A percentile compares a stretch with the other conserved stretches of the same genome.
Evolutionary conservation across 371 early-diverging fungal genomes (phyloP).

Genomic region (Coemansia sp.): DNA sequence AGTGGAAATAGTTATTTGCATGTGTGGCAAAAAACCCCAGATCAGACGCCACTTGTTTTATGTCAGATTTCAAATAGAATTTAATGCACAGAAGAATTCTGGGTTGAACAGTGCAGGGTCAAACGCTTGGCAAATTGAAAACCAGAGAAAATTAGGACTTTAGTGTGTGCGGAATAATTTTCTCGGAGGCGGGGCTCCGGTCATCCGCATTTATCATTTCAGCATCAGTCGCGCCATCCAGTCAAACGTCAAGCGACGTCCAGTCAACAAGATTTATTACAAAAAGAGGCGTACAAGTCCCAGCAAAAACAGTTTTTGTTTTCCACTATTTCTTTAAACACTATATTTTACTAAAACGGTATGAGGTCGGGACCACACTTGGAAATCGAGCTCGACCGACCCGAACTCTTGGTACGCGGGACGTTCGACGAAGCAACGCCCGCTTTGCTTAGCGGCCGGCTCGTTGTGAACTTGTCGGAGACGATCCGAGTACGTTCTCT

Average conservation of each 20-base stretch:
- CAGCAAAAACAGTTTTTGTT: background rate
- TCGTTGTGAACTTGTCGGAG: conserved; percentile 35
- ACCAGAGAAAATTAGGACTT: background rate
- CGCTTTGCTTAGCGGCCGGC: conserved; percentile 33
- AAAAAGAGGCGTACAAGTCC: too few relatives aligned
- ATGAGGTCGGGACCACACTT: conserved; percentile 37
- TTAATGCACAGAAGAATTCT: background rate
- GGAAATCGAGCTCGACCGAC: conserved; percentile 35
- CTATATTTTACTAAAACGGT: background rate
- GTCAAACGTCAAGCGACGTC: too few relatives aligned
- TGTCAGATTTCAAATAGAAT: background rate
- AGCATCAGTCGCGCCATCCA: too few relatives aligned
- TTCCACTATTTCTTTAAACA: background rate
- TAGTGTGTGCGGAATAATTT: background rate
- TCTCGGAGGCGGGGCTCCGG: background rate
- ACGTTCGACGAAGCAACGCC: conserved; percentile 39
- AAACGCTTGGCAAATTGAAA: background rate
- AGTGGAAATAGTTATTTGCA: too few relatives aligned
- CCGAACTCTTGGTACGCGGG: conserved; percentile 40
- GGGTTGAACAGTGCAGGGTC: background rate
- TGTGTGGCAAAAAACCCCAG: too few relatives aligned
- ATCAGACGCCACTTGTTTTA: too few relatives aligned
- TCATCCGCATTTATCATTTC: background rate
- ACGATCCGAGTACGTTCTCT: conserved; percentile 34
- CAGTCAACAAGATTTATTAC: too few relatives aligned